Conservation (phyloP, 1,284 basidiomycete species). For the Cerrena zonata region DNA sequence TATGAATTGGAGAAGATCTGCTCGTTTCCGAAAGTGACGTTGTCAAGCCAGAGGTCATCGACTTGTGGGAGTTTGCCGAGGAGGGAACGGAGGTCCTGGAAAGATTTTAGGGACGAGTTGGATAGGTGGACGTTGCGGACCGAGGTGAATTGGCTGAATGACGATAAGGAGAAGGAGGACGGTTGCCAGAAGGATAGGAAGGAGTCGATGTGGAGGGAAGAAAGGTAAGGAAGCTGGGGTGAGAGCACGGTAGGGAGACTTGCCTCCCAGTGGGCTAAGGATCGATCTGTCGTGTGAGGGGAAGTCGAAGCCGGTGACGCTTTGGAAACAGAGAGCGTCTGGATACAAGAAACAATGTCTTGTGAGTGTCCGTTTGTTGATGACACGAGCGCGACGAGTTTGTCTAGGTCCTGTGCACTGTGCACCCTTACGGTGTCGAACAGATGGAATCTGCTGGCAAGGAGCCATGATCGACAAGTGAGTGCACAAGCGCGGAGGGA, state of each 20-base stretch:
- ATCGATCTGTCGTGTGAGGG: background rate
- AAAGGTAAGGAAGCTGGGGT: background rate
- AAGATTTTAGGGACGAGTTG: conserved; percentile 6
- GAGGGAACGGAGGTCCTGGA: background rate
- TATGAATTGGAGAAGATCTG: background rate
- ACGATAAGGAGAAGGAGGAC: conserved; percentile 2
- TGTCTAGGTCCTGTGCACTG: background rate
- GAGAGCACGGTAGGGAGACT: background rate
- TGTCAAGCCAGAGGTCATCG: background rate
- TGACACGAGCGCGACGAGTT: background rate
- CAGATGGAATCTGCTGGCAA: conserved; percentile 24
- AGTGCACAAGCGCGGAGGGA: conserved; percentile 24
- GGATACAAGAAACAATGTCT: conserved; percentile 1
- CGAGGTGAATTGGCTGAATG: background rate
- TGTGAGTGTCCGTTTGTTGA: background rate
- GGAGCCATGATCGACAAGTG: conserved; percentile 25
- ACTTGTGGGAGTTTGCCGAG: conserved; percentile 1
- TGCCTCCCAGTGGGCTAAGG: conserved; percentile 3
- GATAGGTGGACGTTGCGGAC: background rate
- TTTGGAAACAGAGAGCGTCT: conserved; percentile 5
- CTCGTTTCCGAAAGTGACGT: conserved; percentile 1
- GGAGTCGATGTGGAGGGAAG: conserved; percentile 1
- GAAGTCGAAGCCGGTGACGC: background rate
- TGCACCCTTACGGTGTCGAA: conserved; percentile 8
- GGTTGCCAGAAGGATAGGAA: conserved; percentile 9